Base-by-base conservation (phyloP, 495 filamentous ascomycete genomes). In the Xylaria cubensis region DNA sequence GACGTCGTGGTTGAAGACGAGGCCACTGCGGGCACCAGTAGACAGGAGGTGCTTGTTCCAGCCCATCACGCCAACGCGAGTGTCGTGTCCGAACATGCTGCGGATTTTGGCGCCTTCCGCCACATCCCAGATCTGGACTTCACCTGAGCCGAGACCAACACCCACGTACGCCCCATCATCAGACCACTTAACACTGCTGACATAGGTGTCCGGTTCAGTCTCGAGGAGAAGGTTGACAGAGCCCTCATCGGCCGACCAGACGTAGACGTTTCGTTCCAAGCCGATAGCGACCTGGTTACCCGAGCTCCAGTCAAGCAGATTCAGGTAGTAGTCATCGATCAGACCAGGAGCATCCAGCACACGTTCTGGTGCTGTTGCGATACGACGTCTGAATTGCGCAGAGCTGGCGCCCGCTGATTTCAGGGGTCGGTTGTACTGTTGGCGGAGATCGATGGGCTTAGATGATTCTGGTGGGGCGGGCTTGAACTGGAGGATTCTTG, bases 1-100 rank as follows among this genome's bases (percentile, higher is more conserved):
- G 73, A 99, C 96, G 83, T 99, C 96, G 82, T 99, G 96, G 88
- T 98, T 98, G 90, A 90, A 98, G 73, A 98, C 94, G n/a, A 97
- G 89, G 29, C 96, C 96, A 75, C 92, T 95, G 74, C 97, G 91
- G 44, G 96, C 93, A 72, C 96, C 96, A 32, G 95, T 98, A 17
- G 96, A 97, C 59, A 99, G 88, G 64, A 95, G 91, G 80, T 98
- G 96, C 86, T 98, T 97, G 85, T 92, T 97, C 96, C 96, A 99
- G 74, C 94, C 94, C 93, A 97, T 97, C 62, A 97, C 95, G 75
- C 94, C 94, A 70, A 99, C 96, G 50, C 96, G 96, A 34, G 94
- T 92, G 74, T 98, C 96, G 77, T 99, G 96, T 64, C 95, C 97
- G 78, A 93, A 91, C 96, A 99, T 99, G 86, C 94, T 97, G 77